Conservation (phyloP, 2,329 filamentous ascomycete species). For the Botrytis hyacinthi region DNA sequence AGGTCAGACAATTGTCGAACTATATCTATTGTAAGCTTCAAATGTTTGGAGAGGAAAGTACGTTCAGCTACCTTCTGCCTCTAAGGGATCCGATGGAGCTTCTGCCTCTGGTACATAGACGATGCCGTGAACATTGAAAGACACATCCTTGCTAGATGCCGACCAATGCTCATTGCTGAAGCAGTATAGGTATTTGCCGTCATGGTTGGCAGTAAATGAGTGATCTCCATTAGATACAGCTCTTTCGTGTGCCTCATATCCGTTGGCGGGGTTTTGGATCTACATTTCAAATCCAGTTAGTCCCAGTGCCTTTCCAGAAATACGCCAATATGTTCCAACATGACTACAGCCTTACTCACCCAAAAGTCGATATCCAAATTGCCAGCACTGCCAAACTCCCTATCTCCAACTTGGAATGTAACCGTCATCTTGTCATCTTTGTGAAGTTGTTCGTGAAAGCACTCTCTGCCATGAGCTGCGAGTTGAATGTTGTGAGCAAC, state of each 20-base stretch:
- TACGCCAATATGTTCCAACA: neutral
- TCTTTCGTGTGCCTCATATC: constrained; percentile 77
- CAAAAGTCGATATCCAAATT: constrained; percentile 98
- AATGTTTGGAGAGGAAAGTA: neutral
- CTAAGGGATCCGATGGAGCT: constrained; percentile 79
- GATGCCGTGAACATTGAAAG: constrained; percentile 98
- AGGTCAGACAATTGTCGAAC: constrained; percentile 82
- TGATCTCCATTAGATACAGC: constrained; percentile 87
- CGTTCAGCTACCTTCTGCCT: constrained; percentile 70
- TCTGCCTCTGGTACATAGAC: constrained; percentile 94
- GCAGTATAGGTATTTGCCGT: constrained; percentile 94
- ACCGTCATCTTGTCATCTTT: constrained; percentile 97
- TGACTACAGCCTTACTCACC: constrained; percentile 57
- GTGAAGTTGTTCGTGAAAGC: constrained; percentile 93
- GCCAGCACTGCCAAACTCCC: constrained; percentile 90
- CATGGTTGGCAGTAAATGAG: constrained; percentile 78
- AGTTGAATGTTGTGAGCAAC: constrained; percentile 94
- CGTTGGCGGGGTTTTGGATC: constrained; percentile 76
- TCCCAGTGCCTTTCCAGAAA: neutral
- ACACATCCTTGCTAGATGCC: constrained; percentile 94
- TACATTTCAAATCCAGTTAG: constrained; percentile 38
- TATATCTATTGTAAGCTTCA: constrained; percentile 40
- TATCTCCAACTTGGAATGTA: constrained; percentile 95
- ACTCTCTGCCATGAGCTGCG: constrained; percentile 88
- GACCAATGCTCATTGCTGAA: constrained; percentile 99